Percentiles rank a stretch among this genome's conserved stretches.
These are phyloP conservation scores for Adansonia grandidieri DNA, from an alignment of 441 rosid genomes.

Conservation along the genomic window DNA sequence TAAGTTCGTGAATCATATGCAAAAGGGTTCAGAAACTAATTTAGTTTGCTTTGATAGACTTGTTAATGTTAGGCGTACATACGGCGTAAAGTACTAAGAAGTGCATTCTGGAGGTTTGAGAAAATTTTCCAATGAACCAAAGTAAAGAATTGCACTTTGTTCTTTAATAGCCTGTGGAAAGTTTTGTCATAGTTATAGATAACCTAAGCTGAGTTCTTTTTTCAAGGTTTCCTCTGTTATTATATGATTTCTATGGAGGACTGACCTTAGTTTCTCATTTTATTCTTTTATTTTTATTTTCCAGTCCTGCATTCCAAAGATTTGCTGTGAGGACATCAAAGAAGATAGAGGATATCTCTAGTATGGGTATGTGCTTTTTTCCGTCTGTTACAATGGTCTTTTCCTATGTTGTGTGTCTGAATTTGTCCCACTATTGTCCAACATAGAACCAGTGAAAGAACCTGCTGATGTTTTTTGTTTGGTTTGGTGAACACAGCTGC, in stretches of 20 bases:
- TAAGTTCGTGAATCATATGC: background rate
- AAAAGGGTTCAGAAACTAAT: background rate
- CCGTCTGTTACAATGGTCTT: background rate
- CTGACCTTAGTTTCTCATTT: background rate
- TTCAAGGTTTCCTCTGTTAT: background rate
- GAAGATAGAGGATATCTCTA: constrained; percentile 70
- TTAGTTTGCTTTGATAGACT: background rate
- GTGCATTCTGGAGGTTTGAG: background rate
- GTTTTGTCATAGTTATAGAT: background rate
- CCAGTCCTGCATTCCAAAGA: constrained; percentile 88
- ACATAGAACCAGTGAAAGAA: background rate
- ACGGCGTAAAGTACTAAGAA: background rate
- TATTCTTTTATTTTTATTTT: constrained; percentile 1
- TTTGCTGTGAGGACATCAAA: constrained; percentile 95
- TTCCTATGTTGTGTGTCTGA: background rate
- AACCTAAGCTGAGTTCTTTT: background rate
- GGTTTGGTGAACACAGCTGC: constrained; percentile 51
- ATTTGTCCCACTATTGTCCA: background rate
- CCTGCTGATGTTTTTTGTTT: background rate
- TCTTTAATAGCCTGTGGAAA: constrained; percentile 19
- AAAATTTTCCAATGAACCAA: background rate
- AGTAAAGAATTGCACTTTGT: background rate
- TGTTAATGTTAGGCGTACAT: background rate
- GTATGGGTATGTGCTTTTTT: constrained; percentile 43
- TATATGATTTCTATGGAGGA: background rate